These are phyloP conservation scores for Thermothelomyces thermophilus DNA, from an alignment of 2,329 filamentous ascomycete genomes.

Conservation along the genomic window DNA sequence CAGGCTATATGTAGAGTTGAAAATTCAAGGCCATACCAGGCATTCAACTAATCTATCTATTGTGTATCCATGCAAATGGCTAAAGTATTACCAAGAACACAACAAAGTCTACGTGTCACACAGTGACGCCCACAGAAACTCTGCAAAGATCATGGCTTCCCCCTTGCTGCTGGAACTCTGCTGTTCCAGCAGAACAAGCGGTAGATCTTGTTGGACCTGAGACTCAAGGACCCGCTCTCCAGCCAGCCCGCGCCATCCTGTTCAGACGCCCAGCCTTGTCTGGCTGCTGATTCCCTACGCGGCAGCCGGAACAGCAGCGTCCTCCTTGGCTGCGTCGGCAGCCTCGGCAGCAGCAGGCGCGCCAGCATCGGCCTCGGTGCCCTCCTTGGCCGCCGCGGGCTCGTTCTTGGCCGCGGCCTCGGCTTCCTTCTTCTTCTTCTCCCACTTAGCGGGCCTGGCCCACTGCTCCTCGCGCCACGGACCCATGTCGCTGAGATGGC, in stretches of 20 bases:
- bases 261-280: neutral
- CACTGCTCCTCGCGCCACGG: constrained; percentile 76
- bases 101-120: constrained; percentile 3
- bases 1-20: too few relatives aligned
- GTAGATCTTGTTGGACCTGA: neutral
- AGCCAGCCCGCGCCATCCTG: neutral
- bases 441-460: constrained; percentile 59
- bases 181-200: neutral
- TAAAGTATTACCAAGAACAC: constrained; percentile 9
- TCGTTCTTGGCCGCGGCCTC: constrained; percentile 31
- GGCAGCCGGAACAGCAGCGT: constrained; percentile 17
- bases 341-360: constrained; percentile 30
- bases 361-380: constrained; percentile 29
- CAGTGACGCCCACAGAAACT: neutral
- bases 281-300: constrained; percentile 23
- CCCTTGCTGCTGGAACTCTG: neutral
- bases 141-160: neutral
- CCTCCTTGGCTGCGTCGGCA: too few relatives aligned
- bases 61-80: constrained; percentile 16
- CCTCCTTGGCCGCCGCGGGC: constrained; percentile 29
- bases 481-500: constrained; percentile 78
- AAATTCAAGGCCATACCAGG: neutral
- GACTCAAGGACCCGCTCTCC: neutral
- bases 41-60: constrained; percentile 17
- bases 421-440: constrained; percentile 52